These are phyloP conservation scores for Penicillium frequentans DNA, from an alignment of 2,329 filamentous ascomycete genomes.

Conservation along the genomic window DNA sequence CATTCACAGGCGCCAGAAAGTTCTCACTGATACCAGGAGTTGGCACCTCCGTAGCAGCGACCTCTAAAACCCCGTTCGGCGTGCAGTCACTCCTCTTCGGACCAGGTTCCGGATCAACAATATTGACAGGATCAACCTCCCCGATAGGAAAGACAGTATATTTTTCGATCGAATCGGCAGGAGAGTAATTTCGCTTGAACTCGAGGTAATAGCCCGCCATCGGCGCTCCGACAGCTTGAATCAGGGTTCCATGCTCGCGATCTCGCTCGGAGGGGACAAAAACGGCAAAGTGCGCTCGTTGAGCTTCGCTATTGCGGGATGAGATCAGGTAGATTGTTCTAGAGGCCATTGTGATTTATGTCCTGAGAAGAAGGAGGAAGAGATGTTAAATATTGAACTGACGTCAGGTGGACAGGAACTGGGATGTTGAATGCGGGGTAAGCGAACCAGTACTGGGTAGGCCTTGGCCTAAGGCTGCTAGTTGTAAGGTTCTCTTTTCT, in stretches of 20 bases:
- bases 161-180: conserved; percentile 8
- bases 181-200: conserved; percentile 30
- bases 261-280: conserved; percentile 25
- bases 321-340: conserved; percentile 26
- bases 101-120: conserved; percentile 16
- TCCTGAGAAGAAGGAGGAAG: neutral
- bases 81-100: conserved; percentile 14
- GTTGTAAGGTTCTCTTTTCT: neutral
- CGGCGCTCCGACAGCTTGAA: conserved; percentile 33
- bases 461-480: neutral
- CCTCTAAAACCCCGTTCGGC: conserved; percentile 27
- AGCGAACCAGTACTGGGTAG: neutral
- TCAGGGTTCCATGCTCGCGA: conserved; percentile 24
- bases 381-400: neutral
- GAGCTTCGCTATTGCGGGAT: conserved; percentile 21
- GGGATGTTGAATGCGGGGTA: neutral
- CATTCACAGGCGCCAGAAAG: conserved; percentile 36
- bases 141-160: conserved; percentile 21
- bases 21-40: conserved; percentile 33
- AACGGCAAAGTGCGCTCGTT: conserved; percentile 32
- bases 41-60: conserved; percentile 27
- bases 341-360: conserved; percentile 15
- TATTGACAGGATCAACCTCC: conserved; percentile 20
- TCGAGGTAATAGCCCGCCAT: conserved; percentile 33
- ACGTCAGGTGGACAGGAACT: neutral